Evolutionary conservation across 2,329 filamentous ascomycete genomes (phyloP).

Genomic region (Bipolaris bicolor): DNA sequence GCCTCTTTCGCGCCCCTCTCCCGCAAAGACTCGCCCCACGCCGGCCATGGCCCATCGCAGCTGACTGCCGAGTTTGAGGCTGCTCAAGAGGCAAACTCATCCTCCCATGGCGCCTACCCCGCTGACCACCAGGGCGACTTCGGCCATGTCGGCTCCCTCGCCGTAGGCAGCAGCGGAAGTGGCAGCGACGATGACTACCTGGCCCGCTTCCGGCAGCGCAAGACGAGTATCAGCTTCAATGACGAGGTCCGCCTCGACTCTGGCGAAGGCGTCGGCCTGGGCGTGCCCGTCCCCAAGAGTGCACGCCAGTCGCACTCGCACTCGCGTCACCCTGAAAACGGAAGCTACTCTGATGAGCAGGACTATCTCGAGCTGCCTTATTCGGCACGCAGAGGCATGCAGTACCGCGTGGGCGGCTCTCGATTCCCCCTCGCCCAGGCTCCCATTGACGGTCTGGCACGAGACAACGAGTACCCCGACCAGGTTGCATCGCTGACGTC

Average conservation of each 20-base stretch:
- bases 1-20: slow-evolving; percentile 46
- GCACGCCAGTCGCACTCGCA: slow-evolving; percentile 27
- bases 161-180: slow-evolving; percentile 35
- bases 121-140: slow-evolving; percentile 22
- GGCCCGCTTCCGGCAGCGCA: slow-evolving; percentile 40
- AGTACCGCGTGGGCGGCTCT: slow-evolving; percentile 33
- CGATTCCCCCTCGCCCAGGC: slow-evolving; percentile 46
- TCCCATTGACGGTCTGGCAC: slow-evolving; percentile 42
- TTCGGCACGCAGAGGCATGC: slow-evolving; percentile 29
- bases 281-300: slow-evolving; percentile 48
- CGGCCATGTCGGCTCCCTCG: slow-evolving; percentile 27
- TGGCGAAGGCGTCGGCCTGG: slow-evolving; percentile 47
- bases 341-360: slow-evolving; percentile 41
- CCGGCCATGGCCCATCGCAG: slow-evolving; percentile 31
- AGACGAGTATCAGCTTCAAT: slow-evolving; percentile 51
- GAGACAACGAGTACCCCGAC: slow-evolving; percentile 37
- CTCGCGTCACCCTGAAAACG: slow-evolving; percentile 27
- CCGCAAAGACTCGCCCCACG: slow-evolving; percentile 34
- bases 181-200: slow-evolving; percentile 35
- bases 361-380: slow-evolving; percentile 43
- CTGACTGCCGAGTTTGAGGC: slow-evolving; percentile 28
- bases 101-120: slow-evolving; percentile 27
- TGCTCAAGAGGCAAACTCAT: slow-evolving; percentile 24
- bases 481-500: slow-evolving; percentile 52
- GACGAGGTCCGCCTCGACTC: slow-evolving; percentile 50